phyloP scores from a whole-genome alignment of 2,329 filamentous ascomycete genomes.

The Macroventuria anomochaeta region DNA sequence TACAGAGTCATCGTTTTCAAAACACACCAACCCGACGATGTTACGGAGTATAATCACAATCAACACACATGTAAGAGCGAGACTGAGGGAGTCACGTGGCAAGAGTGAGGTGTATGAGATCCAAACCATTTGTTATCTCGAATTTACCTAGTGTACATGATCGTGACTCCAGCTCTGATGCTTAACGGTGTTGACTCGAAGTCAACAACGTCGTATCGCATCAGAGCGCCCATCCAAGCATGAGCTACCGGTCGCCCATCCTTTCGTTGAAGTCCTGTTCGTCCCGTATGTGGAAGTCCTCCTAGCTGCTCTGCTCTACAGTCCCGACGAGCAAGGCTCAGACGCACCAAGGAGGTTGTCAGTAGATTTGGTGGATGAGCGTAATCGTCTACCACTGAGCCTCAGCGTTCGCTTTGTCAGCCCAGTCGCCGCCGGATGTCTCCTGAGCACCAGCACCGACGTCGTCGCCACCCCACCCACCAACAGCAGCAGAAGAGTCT shows the following conservation, averaged over 20 bases:
- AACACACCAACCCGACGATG: too few relatives aligned
- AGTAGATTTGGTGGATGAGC: not conserved
- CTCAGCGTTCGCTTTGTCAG: conserved; percentile 5
- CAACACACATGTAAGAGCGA: not conserved
- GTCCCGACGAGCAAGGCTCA: not conserved
- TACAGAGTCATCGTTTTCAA: too few relatives aligned
- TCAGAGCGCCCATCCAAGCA: not conserved
- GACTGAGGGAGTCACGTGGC: not conserved
- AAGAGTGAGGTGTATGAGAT: not conserved
- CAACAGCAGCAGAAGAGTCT: conserved; percentile 20
- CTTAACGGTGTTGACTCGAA: not conserved
- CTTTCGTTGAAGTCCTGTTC: not conserved
- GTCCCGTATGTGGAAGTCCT: not conserved
- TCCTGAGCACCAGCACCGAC: conserved; percentile 15
- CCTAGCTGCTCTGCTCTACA: not conserved
- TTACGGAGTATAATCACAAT: too few relatives aligned
- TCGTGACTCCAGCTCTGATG: not conserved
- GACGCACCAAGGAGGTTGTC: not conserved
- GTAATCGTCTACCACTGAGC: conserved; percentile 15
- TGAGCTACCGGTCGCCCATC: conserved; percentile 10
- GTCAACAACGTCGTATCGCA: not conserved
- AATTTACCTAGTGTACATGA: conserved; percentile 3
- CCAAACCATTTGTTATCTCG: conserved; percentile 3
- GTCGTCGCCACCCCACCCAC: conserved; percentile 27
- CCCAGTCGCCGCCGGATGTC: conserved; percentile 16